Evolutionary conservation across 164 flowering plant genomes (phyloP), one percentile per base, ranked within the genome.

Genomic region (Protea cynaroides): DNA sequence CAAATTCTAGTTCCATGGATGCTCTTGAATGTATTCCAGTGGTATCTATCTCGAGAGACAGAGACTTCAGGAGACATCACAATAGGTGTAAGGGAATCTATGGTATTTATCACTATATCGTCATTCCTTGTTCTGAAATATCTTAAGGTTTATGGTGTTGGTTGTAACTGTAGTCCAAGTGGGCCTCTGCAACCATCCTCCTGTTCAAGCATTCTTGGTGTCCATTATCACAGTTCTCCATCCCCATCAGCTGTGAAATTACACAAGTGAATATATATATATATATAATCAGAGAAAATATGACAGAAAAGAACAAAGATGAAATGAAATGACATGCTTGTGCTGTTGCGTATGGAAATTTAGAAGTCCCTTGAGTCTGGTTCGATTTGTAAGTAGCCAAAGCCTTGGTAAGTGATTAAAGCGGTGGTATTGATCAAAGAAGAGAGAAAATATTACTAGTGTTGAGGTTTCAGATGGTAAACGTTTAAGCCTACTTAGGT

Each of bases 101-200:
- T 29, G 34, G 5, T 29, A 29, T 29, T n/a, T 29, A 29, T 29
- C 34, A 29, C 34, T 29, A 29, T 15, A 49, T 18, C 15, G 14
- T 4, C 14, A 15, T 29, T 5, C 34, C n/a, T 49, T 49, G 52
- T 49, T 49, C 52, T 49, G 22, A 17, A 29, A 21, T 1, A 4
- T 19, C 5, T 66, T 70, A 79, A 29, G 85, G 84, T 53, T 80
- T 80, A 19, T 75, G 84, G 61, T 79, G 80, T 55, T 83, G 88
- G 25, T 91, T 84, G 77, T 86, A 88, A 64, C 86, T 84, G 69
- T 86, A 88, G 69, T 88, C 95, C 79, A 88, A 72, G 77, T 86
- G 95, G 75, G 83, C 91, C 37, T 86, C 91, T 60, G 83, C 63
- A 25, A 75, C 50, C 64, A 78, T 67, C 74, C 92, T 85, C 74